A percentile compares a stretch with the other conserved stretches of the same genome.
These are phyloP conservation scores for Sporormia fimetaria DNA, from an alignment of 495 filamentous ascomycete genomes.

Conservation along the genomic window DNA sequence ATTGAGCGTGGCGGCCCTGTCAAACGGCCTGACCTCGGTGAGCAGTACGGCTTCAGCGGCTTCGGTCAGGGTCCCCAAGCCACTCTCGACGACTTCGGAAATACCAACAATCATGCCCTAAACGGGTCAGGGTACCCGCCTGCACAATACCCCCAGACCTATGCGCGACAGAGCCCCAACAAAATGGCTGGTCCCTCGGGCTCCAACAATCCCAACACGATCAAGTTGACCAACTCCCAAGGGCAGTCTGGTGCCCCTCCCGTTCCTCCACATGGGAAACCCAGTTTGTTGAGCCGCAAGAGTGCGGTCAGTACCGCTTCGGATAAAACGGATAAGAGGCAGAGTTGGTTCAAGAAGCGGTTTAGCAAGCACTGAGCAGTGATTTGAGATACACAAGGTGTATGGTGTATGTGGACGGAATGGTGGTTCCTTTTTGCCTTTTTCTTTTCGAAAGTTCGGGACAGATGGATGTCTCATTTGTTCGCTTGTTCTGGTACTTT, in stretches of 20 bases:
- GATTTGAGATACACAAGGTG: conserved; percentile 6
- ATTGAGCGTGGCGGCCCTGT: conserved; percentile 52
- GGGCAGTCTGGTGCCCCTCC: neutral
- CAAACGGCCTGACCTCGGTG: conserved; percentile 40
- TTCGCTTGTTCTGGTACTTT: too few species aligned
- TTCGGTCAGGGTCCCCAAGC: conserved; percentile 38
- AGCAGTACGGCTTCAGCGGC: conserved; percentile 46
- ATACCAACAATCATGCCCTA: conserved; percentile 22
- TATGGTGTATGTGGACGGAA: neutral
- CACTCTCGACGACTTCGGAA: conserved; percentile 32
- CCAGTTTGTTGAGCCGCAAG: too few species aligned
- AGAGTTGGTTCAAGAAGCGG: conserved; percentile 75
- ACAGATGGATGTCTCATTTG: too few species aligned
- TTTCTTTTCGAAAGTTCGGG: too few species aligned
- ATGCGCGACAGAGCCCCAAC: neutral
- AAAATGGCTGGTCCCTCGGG: neutral
- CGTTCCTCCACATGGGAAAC: too few species aligned
- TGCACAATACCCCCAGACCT: neutral
- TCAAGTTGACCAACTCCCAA: conserved; percentile 5
- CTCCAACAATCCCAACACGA: conserved; percentile 3
- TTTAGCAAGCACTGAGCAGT: conserved; percentile 55
- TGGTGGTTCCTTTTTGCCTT: neutral
- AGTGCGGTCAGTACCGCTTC: too few species aligned
- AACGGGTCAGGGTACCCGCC: too few species aligned
- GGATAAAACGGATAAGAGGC: conserved; percentile 50